Percentiles rank a stretch among this genome's conserved stretches.
Evolutionary conservation across 2,329 filamentous ascomycete species (phyloP).

Genomic region (Alternaria conjuncta): DNA sequence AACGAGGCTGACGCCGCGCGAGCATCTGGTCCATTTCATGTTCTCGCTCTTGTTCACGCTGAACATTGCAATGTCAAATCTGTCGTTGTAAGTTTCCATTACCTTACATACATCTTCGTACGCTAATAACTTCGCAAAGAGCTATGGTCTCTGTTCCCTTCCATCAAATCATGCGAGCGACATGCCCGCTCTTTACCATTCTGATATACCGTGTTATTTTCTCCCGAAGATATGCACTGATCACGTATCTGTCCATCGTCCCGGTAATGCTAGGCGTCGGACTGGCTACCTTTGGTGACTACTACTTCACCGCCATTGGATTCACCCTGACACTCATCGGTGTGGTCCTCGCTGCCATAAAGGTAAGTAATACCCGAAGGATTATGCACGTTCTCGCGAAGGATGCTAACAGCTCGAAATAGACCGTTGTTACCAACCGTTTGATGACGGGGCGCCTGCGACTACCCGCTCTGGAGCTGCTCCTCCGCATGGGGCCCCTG

Average conservation of each 20-base stretch:
- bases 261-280: conserved; percentile 4
- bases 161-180: conserved; percentile 4
- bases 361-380: neutral
- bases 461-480: conserved; percentile 2
- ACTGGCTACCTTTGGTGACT: conserved; percentile 3
- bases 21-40: conserved; percentile 1
- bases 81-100: conserved; percentile 1
- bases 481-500: conserved; percentile 5
- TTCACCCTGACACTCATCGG: conserved; percentile 3
- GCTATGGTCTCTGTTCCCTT: conserved; percentile 2
- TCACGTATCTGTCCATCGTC: conserved; percentile 2
- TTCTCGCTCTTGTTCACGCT: conserved; percentile 4
- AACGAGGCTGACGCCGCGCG: neutral
- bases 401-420: neutral
- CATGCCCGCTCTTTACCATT: conserved; percentile 4
- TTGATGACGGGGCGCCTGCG: conserved; percentile 6
- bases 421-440: conserved; percentile 6
- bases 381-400: neutral
- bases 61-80: conserved; percentile 4
- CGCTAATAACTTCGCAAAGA: neutral
- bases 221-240: neutral
- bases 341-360: conserved; percentile 3
- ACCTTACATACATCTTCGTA: neutral
- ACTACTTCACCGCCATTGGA: conserved; percentile 1
- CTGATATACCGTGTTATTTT: conserved; percentile 1